phyloP scores from a whole-genome alignment of 1,284 basidiomycete species.

The Kwoniella shivajii region DNA sequence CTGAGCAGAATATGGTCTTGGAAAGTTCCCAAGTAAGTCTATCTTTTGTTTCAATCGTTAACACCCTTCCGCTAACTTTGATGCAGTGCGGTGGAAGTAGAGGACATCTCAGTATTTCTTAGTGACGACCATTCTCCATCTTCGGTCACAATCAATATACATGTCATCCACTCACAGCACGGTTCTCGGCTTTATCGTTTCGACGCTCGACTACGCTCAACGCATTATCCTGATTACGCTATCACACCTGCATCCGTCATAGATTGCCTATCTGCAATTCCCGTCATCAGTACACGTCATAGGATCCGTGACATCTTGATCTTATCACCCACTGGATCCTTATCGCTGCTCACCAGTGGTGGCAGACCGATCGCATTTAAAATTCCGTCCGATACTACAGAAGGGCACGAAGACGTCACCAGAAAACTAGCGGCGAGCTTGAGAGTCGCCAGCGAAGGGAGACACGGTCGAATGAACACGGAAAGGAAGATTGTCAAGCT shows the following conservation, averaged over 20 bases:
- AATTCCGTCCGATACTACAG: slow-evolving; percentile 29
- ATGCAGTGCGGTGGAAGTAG: slow-evolving; percentile 53
- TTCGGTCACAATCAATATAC: slow-evolving; percentile 49
- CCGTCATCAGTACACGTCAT: slow-evolving; percentile 66
- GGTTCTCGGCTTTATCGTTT: slow-evolving; percentile 61
- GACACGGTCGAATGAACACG: not conserved
- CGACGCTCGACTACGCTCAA: slow-evolving; percentile 50
- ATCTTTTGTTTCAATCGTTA: slow-evolving; percentile 7
- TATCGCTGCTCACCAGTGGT: slow-evolving; percentile 66
- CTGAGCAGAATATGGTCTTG: slow-evolving; percentile 42
- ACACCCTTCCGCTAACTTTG: not conserved
- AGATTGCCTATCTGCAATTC: slow-evolving; percentile 59
- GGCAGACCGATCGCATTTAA: slow-evolving; percentile 55
- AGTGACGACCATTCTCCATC: slow-evolving; percentile 35
- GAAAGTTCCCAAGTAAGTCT: slow-evolving; percentile 38
- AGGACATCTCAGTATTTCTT: slow-evolving; percentile 46
- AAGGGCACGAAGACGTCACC: slow-evolving; percentile 36
- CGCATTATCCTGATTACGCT: slow-evolving; percentile 46
- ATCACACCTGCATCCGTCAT: slow-evolving; percentile 39
- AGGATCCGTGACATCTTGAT: slow-evolving; percentile 69
- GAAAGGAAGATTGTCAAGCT: slow-evolving; percentile 24
- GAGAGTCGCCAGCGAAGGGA: slow-evolving; percentile 25
- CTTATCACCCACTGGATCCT: slow-evolving; percentile 59
- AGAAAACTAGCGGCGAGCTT: slow-evolving; percentile 38
- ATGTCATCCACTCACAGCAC: slow-evolving; percentile 56